Base-by-base conservation (phyloP, 345 rosid species). In the Corchorus capsularis region DNA sequence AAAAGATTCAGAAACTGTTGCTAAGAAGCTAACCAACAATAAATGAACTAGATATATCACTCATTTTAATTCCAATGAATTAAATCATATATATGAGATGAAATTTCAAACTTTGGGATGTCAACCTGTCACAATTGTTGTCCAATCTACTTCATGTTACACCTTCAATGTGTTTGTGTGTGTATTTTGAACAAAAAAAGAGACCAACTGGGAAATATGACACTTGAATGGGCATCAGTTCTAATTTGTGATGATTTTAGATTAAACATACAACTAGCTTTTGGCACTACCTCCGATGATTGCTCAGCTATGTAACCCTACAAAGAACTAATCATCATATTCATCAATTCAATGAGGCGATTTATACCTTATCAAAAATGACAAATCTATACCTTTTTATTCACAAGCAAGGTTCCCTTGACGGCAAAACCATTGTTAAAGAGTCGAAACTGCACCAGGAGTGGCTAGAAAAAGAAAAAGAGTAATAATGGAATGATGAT, bases 321-420 rank as follows among this genome's bases (percentile, higher is more conserved):
- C 15, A 59, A 57, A 72, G 6, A 14, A 37, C 49, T 16, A 72
- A 72, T 27, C 41, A 22, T 72, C 22, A 32, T 16, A 72, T 57
- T 27, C 41, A 22, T 72, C 22, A 32, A 56, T 61, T 32, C 55
- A 59, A 59, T 20, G 4, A 45, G 20, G 3, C 13, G 5, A 1
- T 3, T 8, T 69, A 50, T 37, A 72, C 15, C 32, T 63, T 32
- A 71, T 39, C 37, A 43, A 63, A 41, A 41, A 19, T 9, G 8
- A 37, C 3, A 46, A 80, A 56, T 10, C 0, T 67, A 73, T 85
- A 94, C 98, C 87, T 86, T 85, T 75, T 87, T 90, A 71, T 93
- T 81, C n/a, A 93, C 75, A 15, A 94, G 90, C 19, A 93, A 62
- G 63, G 94, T 91, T 72, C 99, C 99, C 79, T 94, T 94, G 64